These are phyloP conservation scores for Lodderomyces jiufengensis DNA, from an alignment of 1,139 yeast species.

Conservation along the genomic window DNA sequence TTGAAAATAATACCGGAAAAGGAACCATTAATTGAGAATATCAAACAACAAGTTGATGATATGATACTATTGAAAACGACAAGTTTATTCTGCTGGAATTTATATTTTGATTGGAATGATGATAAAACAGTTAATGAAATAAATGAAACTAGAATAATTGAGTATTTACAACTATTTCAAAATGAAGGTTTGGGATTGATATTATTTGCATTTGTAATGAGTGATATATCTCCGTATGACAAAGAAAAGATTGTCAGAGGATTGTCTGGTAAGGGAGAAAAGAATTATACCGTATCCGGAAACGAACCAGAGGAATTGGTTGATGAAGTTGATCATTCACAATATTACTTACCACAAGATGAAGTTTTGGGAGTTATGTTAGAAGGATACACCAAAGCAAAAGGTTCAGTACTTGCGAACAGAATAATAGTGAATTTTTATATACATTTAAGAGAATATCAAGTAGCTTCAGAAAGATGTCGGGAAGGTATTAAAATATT, in stretches of 20 bases:
- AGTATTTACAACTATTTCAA: constrained; percentile 56
- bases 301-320: constrained; percentile 18
- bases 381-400: constrained; percentile 47
- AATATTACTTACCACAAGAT: constrained; percentile 36
- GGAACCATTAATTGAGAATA: constrained; percentile 29
- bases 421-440: constrained; percentile 64
- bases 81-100: constrained; percentile 66
- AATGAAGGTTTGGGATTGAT: constrained; percentile 62
- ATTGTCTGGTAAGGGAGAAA: constrained; percentile 6
- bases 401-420: constrained; percentile 56
- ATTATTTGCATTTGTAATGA: constrained; percentile 54
- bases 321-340: constrained; percentile 14
- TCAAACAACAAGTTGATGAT: constrained; percentile 62
- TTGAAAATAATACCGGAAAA: constrained; percentile 46
- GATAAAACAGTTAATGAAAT: constrained; percentile 45
- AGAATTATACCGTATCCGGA: constrained; percentile 19
- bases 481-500: constrained; percentile 58
- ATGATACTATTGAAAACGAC: constrained; percentile 66
- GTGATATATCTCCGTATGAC: constrained; percentile 66
- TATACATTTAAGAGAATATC: constrained; percentile 60
- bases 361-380: constrained; percentile 52
- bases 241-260: constrained; percentile 20
- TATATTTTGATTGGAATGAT: constrained; percentile 77
- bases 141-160: constrained; percentile 43
- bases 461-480: constrained; percentile 57